A percentile compares a stretch with the other conserved stretches of the same genome.
Conservation (phyloP, 805 yeast species). For the Sugiyamaella boreocaroliniensis region DNA sequence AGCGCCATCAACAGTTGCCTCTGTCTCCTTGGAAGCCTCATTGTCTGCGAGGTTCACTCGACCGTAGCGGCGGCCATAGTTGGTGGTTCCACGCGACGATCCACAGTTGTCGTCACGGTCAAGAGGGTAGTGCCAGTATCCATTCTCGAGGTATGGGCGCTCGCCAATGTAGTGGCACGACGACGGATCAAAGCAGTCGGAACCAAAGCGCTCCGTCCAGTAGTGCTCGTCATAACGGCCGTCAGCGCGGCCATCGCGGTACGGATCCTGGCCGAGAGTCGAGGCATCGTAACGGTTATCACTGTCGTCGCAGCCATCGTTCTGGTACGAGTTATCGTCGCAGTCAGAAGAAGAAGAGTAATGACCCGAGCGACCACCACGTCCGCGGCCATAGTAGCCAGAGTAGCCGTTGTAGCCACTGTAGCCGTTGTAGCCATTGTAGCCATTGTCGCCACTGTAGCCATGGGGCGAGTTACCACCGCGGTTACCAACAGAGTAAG, state of each 20-base stretch:
- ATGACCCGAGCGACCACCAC: not conserved
- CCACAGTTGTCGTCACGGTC: not conserved
- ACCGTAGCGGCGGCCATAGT: not conserved
- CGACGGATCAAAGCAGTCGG: not conserved
- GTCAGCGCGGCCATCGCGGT: conserved; percentile 1
- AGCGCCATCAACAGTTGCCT: not conserved
- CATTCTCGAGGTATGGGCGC: not conserved
- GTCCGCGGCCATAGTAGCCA: not conserved
- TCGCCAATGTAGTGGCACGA: not conserved
- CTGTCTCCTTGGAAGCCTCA: not conserved
- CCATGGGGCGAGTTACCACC: not conserved
- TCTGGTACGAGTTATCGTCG: not conserved
- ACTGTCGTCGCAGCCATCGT: not conserved
- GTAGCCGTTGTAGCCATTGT: conserved; percentile 1
- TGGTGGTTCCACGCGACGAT: not conserved
- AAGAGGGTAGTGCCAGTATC: conserved; percentile 1
- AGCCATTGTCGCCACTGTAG: conserved; percentile 1
- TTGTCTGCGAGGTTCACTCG: not conserved
- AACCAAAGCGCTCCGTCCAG: not conserved
- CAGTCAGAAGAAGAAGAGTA: not conserved
- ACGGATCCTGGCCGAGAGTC: not conserved
- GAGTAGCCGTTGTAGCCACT: conserved; percentile 1
- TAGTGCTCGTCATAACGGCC: not conserved
- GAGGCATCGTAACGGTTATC: not conserved
- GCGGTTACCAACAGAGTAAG: not conserved